These are phyloP conservation scores for Suillus clintonianus DNA, from an alignment of 768 basidiomycete species.

Conservation along the genomic window DNA sequence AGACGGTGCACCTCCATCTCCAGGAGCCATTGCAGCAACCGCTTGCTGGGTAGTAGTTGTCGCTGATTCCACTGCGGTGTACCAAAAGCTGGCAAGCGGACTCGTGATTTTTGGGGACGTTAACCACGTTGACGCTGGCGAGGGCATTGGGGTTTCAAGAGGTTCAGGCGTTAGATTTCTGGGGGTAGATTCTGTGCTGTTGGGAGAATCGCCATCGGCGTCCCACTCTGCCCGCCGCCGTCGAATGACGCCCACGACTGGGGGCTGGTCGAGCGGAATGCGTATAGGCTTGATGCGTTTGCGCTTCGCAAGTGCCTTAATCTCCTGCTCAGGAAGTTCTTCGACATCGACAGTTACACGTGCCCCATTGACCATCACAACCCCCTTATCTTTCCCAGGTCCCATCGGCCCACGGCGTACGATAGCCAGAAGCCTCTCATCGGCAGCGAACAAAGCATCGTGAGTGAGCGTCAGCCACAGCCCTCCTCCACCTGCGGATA, in stretches of 20 bases:
- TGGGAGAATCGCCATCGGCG: conserved; percentile 43
- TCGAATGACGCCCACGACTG: conserved; percentile 71
- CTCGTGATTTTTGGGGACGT: conserved; percentile 68
- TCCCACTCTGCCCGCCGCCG: conserved; percentile 75
- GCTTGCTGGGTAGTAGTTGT: conserved; percentile 73
- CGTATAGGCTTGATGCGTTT: conserved; percentile 86
- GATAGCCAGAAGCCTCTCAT: conserved; percentile 74
- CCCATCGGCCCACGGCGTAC: conserved; percentile 68
- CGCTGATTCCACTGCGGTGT: conserved; percentile 74
- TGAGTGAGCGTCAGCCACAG: conserved; percentile 93
- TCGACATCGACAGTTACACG: conserved; percentile 85
- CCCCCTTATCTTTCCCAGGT: conserved; percentile 70
- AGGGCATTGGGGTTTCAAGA: conserved; percentile 13
- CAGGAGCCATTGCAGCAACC: conserved; percentile 75
- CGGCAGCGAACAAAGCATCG: conserved; percentile 73
- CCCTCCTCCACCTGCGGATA: conserved; percentile 87
- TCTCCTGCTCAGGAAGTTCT: conserved; percentile 83
- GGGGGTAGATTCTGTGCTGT: conserved; percentile 16
- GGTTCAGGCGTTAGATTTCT: conserved; percentile 23
- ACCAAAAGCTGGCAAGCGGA: conserved; percentile 70
- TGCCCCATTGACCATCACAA: conserved; percentile 88
- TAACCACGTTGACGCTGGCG: conserved; percentile 38
- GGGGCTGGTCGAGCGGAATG: conserved; percentile 92
- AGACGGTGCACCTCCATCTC: conserved; percentile 45
- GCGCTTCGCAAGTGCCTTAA: conserved; percentile 78